Conservation (phyloP, 257 asterid species). For the Osmanthus fragrans region DNA sequence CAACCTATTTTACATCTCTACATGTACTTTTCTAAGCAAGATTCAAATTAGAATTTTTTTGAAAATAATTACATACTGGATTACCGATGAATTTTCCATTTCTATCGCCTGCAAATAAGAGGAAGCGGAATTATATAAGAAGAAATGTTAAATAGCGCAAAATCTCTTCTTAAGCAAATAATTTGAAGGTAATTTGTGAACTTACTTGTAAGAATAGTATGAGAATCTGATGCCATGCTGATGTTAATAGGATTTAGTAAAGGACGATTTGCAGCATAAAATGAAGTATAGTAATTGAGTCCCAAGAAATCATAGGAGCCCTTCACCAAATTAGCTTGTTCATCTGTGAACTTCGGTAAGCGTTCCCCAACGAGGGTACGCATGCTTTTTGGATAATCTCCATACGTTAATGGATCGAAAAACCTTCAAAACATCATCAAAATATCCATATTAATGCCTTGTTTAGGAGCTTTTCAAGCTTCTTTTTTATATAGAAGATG, state of each 20-base stretch:
- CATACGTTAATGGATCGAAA: constrained; percentile 43
- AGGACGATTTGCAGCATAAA: constrained; percentile 31
- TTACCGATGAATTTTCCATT: constrained; percentile 45
- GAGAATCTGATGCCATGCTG: constrained; percentile 25
- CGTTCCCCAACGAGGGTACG: constrained; percentile 32
- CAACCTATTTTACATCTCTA: too few relatives aligned
- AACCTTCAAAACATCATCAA: constrained; percentile 33
- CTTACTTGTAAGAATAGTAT: constrained; percentile 30
- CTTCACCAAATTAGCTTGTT: constrained; percentile 33
- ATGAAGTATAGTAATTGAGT: constrained; percentile 53
- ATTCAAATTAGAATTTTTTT: too few relatives aligned
- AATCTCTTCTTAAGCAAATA: background rate
- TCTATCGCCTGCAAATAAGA: constrained; percentile 26
- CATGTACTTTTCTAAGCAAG: too few relatives aligned
- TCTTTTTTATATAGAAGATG: too few relatives aligned
- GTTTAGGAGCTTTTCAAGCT: too few relatives aligned
- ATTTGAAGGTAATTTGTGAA: background rate
- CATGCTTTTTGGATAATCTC: constrained; percentile 58
- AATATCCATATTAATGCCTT: background rate
- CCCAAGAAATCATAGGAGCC: constrained; percentile 63
- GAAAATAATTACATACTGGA: constrained; percentile 29
- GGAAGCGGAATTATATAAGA: background rate
- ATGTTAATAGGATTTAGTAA: constrained; percentile 7
- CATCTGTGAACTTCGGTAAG: constrained; percentile 43
- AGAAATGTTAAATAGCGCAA: background rate